Conservation (phyloP, 768 basidiomycete genomes). For the Russula sp. region DNA sequence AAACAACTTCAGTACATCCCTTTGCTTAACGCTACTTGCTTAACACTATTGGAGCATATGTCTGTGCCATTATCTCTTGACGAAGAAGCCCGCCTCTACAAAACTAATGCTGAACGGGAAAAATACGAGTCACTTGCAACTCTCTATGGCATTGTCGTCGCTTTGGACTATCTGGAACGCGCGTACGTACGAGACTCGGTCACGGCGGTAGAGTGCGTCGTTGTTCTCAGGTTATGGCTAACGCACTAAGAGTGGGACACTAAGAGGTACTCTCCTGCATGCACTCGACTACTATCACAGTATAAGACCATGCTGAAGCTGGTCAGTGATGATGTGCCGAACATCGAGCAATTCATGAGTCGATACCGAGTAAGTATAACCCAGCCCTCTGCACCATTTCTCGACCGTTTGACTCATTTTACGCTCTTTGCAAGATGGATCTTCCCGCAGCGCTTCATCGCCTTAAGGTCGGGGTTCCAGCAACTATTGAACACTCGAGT, state of each 20-base stretch:
- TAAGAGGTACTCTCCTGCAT: constrained; percentile 93
- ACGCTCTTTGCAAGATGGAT: constrained; percentile 64
- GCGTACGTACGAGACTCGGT: constrained; percentile 95
- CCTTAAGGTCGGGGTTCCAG: constrained; percentile 89
- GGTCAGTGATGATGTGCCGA: constrained; percentile 83
- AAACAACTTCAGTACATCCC: background rate
- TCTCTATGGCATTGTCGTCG: constrained; percentile 86
- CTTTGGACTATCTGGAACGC: constrained; percentile 90
- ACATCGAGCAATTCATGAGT: constrained; percentile 87
- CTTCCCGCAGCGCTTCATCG: constrained; percentile 89
- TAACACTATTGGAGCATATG: constrained; percentile 34
- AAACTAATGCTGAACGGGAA: constrained; percentile 85
- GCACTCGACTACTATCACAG: constrained; percentile 88
- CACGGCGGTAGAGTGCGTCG: constrained; percentile 80
- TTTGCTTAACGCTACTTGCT: too few relatives aligned
- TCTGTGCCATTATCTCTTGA: constrained; percentile 59
- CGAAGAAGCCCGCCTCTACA: constrained; percentile 89
- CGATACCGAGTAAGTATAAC: constrained; percentile 55
- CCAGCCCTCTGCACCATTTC: background rate
- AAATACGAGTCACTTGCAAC: constrained; percentile 84
- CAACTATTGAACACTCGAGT: constrained; percentile 93
- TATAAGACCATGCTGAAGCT: constrained; percentile 97
- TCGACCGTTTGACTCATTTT: background rate
- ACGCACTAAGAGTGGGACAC: constrained; percentile 37
- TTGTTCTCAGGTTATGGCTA: background rate